A percentile compares a stretch with the other conserved stretches of the same genome.
Conservation (phyloP, 2,329 filamentous ascomycete genomes). For the Scortechinia acanthostroma region DNA sequence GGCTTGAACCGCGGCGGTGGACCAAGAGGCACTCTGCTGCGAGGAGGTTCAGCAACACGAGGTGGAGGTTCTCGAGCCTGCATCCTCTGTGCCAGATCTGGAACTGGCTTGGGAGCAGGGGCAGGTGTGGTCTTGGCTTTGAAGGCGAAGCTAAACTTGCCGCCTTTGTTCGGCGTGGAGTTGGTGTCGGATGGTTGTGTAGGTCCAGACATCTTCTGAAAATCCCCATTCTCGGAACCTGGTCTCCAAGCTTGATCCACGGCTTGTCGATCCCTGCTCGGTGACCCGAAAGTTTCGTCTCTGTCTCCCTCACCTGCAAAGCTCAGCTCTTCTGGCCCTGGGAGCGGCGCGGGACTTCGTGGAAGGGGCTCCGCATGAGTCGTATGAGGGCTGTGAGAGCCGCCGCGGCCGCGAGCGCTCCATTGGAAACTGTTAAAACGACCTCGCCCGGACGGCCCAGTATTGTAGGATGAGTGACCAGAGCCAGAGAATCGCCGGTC, state of each 20-base stretch:
- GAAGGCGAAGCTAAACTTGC: constrained; percentile 89
- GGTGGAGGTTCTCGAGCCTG: background rate
- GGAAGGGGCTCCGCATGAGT: background rate
- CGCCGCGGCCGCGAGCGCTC: background rate
- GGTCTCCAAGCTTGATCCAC: no score
- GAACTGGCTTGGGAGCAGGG: background rate
- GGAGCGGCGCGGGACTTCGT: no score
- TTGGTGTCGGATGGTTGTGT: no score
- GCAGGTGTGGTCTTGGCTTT: constrained; percentile 58
- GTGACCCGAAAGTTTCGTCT: no score
- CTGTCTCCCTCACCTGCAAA: no score
- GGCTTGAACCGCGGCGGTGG: constrained; percentile 54
- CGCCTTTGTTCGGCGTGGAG: no score
- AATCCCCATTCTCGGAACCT: no score
- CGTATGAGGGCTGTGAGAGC: background rate
- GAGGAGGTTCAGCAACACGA: constrained; percentile 37
- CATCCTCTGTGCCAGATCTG: background rate
- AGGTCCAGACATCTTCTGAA: no score
- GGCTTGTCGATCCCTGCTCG: no score
- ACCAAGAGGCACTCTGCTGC: constrained; percentile 60
- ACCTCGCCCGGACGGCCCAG: background rate
- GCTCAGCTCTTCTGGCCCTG: no score
- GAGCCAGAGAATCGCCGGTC: background rate
- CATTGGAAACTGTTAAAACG: background rate
- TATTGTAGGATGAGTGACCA: background rate